phyloP scores from a whole-genome alignment of 768 basidiomycete genomes.

The Xerocomellus amylosporus region DNA sequence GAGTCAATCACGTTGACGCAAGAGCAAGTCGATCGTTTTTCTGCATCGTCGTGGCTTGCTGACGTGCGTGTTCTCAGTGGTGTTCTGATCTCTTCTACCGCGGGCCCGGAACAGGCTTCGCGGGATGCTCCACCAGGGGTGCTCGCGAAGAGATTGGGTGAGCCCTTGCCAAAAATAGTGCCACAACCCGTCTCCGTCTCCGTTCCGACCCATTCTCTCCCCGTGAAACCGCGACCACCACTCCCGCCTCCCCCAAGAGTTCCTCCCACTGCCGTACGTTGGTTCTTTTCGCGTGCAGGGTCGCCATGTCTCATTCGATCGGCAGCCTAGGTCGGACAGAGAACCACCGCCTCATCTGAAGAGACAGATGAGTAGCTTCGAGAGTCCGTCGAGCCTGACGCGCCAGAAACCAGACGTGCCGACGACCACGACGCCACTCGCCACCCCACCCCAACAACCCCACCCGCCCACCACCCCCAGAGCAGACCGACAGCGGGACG shows the following conservation, averaged over 20 bases:
- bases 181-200: not conserved
- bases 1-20: slow-evolving; percentile 23
- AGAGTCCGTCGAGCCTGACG: slow-evolving; percentile 2
- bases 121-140: slow-evolving; percentile 1
- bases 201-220: not conserved
- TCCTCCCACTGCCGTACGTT: slow-evolving; percentile 14
- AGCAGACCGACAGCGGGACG: not conserved
- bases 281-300: not conserved
- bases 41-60: slow-evolving; percentile 3
- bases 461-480: not conserved
- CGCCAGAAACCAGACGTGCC: slow-evolving; percentile 13
- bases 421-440: not conserved
- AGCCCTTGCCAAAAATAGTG: not conserved
- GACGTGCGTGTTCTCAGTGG: slow-evolving; percentile 16
- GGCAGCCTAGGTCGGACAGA: slow-evolving; percentile 20
- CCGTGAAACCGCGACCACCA: not conserved
- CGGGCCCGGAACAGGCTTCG: not conserved
- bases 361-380: slow-evolving; percentile 8
- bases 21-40: slow-evolving; percentile 18
- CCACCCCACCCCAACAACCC: no score
- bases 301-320: not conserved
- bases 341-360: slow-evolving; percentile 6
- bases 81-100: slow-evolving; percentile 12
- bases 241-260: not conserved
- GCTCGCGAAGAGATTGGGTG: not conserved